A percentile compares a stretch with the other conserved stretches of the same genome.
phyloP scores from a whole-genome alignment of 2,329 filamentous ascomycete genomes.

The Ilyonectria sp. region DNA sequence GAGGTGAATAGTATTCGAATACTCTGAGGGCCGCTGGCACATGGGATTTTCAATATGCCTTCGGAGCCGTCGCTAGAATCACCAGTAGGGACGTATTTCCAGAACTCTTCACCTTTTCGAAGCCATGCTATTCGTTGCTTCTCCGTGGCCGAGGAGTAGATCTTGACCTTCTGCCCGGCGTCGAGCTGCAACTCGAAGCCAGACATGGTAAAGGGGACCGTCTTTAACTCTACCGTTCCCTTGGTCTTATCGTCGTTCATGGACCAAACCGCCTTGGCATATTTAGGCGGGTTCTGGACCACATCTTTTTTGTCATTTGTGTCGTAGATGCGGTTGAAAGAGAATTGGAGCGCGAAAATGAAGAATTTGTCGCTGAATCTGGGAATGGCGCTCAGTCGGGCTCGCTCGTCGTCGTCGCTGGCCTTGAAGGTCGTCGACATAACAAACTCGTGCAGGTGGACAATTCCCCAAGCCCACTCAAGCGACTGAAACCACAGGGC shows the following conservation, averaged over 20 bases:
- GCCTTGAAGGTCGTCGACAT: slow-evolving; percentile 9
- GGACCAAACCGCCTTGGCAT: slow-evolving; percentile 7
- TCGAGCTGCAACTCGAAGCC: slow-evolving; percentile 12
- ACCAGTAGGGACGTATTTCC: not conserved
- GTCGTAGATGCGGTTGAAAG: slow-evolving; percentile 17
- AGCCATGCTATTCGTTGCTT: slow-evolving; percentile 22
- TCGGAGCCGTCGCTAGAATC: slow-evolving; percentile 10
- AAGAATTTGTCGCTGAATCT: slow-evolving; percentile 20
- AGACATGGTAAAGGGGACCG: slow-evolving; percentile 14
- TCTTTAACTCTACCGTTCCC: slow-evolving; percentile 13
- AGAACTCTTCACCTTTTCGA: slow-evolving; percentile 1
- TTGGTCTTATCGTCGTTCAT: slow-evolving; percentile 21
- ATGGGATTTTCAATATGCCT: slow-evolving; percentile 18
- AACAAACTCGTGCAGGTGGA: slow-evolving; percentile 24
- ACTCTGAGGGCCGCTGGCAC: not conserved
- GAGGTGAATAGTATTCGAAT: slow-evolving; percentile 13
- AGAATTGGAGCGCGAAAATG: slow-evolving; percentile 18
- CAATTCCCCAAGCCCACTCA: slow-evolving; percentile 9
- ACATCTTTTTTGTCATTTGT: slow-evolving; percentile 1
- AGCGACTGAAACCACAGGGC: slow-evolving; percentile 26
- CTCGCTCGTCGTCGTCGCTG: slow-evolving; percentile 6
- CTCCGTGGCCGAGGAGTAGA: slow-evolving; percentile 8
- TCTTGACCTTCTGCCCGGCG: slow-evolving; percentile 18
- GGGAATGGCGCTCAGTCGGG: slow-evolving; percentile 2
- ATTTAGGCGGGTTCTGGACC: slow-evolving; percentile 7